phyloP scores from a whole-genome alignment of 306 rosid genomes.

The Sphenostylis stenocarpa region DNA sequence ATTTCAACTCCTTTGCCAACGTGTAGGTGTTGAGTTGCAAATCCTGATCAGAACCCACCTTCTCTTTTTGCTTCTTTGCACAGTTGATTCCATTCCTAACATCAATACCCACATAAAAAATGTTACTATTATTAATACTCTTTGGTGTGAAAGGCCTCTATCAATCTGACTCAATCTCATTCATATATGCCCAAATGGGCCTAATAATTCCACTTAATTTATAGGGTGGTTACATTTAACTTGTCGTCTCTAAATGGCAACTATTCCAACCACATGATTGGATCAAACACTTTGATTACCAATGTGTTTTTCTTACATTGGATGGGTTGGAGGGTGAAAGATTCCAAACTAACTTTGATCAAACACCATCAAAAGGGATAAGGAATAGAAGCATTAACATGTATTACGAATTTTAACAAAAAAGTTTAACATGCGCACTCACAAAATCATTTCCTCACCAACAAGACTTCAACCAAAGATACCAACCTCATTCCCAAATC shows the following conservation, averaged over 20 bases:
- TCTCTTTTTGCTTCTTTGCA: not conserved
- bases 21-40: slow-evolving; percentile 32
- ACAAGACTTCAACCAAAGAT: not conserved
- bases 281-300: not conserved
- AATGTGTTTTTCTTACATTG: slow-evolving; percentile 1
- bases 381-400: not conserved
- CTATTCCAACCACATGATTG: not conserved
- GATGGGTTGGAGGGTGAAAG: not conserved
- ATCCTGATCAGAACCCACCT: slow-evolving; percentile 42
- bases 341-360: slow-evolving; percentile 2
- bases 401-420: not conserved
- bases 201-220: slow-evolving; percentile 27
- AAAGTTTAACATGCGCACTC: not conserved
- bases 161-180: slow-evolving; percentile 34
- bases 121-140: not conserved
- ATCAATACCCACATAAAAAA: not conserved
- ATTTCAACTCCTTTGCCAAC: not conserved
- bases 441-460: not conserved
- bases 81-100: not conserved
- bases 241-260: slow-evolving; percentile 34
- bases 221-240: slow-evolving; percentile 21
- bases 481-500: not conserved
- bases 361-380: not conserved
- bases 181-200: slow-evolving; percentile 25
- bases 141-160: not conserved